Evolutionary conservation across 164 flowering plant genomes (phyloP), one percentile per base, ranked within the genome.

Genomic region (Chimonanthus salicifolius): DNA sequence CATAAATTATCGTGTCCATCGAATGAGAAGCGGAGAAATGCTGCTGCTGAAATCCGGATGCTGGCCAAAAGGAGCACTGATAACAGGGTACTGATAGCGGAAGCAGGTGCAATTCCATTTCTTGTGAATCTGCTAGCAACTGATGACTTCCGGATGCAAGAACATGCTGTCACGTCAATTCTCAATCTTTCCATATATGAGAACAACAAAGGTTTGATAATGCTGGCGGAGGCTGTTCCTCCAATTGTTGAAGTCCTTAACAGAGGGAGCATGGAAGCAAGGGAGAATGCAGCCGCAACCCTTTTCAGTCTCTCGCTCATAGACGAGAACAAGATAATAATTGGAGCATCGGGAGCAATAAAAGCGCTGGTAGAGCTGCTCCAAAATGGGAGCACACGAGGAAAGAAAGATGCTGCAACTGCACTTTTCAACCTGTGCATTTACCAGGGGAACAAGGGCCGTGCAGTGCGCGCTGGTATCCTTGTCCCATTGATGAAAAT

Each of bases 281-380:
- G 87, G 66, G 98, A 95, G 74, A 95, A 91, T 82, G 94, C 99
- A 18, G 99, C 99, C 48, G 99, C 99, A 5, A 91, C 99, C 63
- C 86, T 95, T 70, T 95, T 95, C 71, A 92, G 97, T 73, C 75
- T 95, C 73, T 91, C 99, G 8, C 85, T 91, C 49, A 82, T 85
- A 2, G 98, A 95, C 75, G 98, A 95, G 80, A 95, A 92, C 83
- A 90, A 89, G 79, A 90, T 91, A 71, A 88, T 87, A 4, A 90
- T 92, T 16, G 99, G 98, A 16, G 92, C 97, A 47, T 91, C 98
- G 0, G 97, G 96, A 5, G 99, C 98, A n/a, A 88, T 95, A 46
- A 84, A 89, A 5, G 96, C 97, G 5, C 74, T 95, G 72, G 96
- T 92, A 1, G 96, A 89, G 6, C 77, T 95, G 85, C 89, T 95